Conservation (phyloP, 2,329 filamentous ascomycete species). For the Apiospora malaysiana region DNA sequence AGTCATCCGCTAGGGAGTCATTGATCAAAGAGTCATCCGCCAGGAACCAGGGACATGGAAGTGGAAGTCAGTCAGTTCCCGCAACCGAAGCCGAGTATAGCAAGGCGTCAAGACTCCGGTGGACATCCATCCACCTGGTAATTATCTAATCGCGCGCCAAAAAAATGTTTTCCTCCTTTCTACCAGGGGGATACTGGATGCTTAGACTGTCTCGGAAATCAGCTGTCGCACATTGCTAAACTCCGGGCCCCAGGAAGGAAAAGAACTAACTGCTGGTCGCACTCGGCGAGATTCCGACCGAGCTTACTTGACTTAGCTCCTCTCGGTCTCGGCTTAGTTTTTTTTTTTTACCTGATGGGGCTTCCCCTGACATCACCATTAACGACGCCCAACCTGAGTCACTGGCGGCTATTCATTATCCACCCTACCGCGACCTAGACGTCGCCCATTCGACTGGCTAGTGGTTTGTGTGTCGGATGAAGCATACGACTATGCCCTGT, state of each 20-base stretch:
- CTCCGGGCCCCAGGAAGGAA: not conserved
- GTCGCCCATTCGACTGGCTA: not conserved
- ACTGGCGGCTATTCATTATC: not conserved
- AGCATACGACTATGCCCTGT: not conserved
- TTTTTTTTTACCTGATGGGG: not conserved
- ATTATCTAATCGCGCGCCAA: not conserved
- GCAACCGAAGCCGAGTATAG: not conserved
- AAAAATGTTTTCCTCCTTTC: not conserved
- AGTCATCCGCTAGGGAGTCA: no score
- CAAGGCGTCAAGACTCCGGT: not conserved
- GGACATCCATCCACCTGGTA: not conserved
- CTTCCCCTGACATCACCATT: not conserved
- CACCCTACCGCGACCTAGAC: not conserved
- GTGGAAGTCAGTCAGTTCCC: not conserved
- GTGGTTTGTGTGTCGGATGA: not conserved
- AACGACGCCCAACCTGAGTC: not conserved
- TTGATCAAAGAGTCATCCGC: no score
- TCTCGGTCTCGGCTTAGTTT: not conserved
- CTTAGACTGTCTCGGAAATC: not conserved
- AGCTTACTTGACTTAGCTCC: not conserved
- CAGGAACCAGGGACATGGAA: not conserved
- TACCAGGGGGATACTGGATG: not conserved
- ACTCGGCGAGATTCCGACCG: conserved; percentile 16
- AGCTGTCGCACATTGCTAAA: conserved; percentile 16
- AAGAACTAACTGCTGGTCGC: not conserved